Conservation (phyloP, 2,329 filamentous ascomycete species). For the Colletotrichum spinosum region DNA sequence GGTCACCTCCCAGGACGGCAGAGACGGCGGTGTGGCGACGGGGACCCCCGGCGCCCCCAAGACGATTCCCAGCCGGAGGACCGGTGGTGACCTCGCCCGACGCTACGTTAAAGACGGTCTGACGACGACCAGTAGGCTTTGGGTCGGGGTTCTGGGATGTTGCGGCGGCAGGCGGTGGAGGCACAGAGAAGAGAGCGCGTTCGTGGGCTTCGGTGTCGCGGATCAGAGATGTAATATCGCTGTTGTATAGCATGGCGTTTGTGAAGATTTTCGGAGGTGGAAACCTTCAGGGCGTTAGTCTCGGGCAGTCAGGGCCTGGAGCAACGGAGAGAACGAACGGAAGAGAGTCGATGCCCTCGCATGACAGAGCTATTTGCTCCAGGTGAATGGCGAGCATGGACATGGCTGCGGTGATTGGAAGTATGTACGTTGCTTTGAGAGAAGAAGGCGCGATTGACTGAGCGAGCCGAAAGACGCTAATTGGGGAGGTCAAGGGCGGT, state of each 20-base stretch:
- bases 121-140: constrained; percentile 61
- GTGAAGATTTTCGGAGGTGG: constrained; percentile 94
- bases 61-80: constrained; percentile 44
- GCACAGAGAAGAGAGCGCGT: constrained; percentile 92
- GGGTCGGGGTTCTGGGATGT: constrained; percentile 55
- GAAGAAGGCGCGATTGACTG: too few relatives aligned
- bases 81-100: constrained; percentile 72
- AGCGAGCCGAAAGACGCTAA: too few relatives aligned
- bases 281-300: constrained; percentile 68
- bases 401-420: constrained; percentile 57
- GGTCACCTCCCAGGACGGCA: constrained; percentile 86
- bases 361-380: constrained; percentile 82
- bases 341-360: constrained; percentile 79
- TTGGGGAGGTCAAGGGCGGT: too few relatives aligned
- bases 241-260: constrained; percentile 86
- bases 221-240: constrained; percentile 94
- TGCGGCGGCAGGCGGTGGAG: constrained; percentile 68
- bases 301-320: constrained; percentile 34
- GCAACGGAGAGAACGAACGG: constrained; percentile 63
- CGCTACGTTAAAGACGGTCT: constrained; percentile 75
- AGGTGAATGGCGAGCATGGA: constrained; percentile 77
- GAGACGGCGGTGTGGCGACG: constrained; percentile 86
- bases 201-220: constrained; percentile 96
- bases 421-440: too few relatives aligned
- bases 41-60: constrained; percentile 54